phyloP scores from a whole-genome alignment of 2,329 filamentous ascomycete species.

The Fusarium compactum region DNA sequence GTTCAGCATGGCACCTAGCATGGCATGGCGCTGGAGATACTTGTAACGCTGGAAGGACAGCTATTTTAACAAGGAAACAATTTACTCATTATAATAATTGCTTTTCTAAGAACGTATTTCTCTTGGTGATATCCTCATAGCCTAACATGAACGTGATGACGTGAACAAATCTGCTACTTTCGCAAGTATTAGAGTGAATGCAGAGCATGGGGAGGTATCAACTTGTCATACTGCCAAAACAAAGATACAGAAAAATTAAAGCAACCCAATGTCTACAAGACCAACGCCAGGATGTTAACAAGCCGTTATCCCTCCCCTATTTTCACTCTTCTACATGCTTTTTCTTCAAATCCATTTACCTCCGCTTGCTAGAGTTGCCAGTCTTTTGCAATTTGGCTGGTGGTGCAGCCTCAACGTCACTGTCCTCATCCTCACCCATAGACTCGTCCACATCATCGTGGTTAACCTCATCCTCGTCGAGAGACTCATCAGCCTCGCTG shows the following conservation, averaged over 20 bases:
- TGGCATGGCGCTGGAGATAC: slow-evolving; percentile 45
- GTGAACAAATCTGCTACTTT: slow-evolving; percentile 14
- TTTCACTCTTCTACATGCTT: slow-evolving; percentile 28
- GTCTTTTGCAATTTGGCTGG: slow-evolving; percentile 58
- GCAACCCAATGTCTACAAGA: slow-evolving; percentile 45
- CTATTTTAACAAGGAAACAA: slow-evolving; percentile 19
- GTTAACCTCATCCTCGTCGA: slow-evolving; percentile 70
- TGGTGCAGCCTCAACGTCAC: slow-evolving; percentile 61
- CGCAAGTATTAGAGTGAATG: neutral
- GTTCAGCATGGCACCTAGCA: slow-evolving; percentile 42
- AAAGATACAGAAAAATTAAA: slow-evolving; percentile 45
- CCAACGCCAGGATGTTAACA: slow-evolving; percentile 46
- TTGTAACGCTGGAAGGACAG: slow-evolving; percentile 27
- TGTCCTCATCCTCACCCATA: slow-evolving; percentile 67
- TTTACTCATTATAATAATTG: slow-evolving; percentile 27
- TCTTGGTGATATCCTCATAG: slow-evolving; percentile 10
- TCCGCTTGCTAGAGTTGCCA: slow-evolving; percentile 38
- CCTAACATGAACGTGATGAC: slow-evolving; percentile 10
- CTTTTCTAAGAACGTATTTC: neutral
- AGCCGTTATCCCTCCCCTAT: slow-evolving; percentile 23
- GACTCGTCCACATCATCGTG: slow-evolving; percentile 69
- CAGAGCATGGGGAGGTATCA: slow-evolving; percentile 43
- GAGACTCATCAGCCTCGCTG: slow-evolving; percentile 59
- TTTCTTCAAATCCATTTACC: slow-evolving; percentile 26
- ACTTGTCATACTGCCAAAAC: slow-evolving; percentile 47